Evolutionary conservation across 192 early-diverging fungal genomes (phyloP).

Genomic region (Helicostylum pulchrum): DNA sequence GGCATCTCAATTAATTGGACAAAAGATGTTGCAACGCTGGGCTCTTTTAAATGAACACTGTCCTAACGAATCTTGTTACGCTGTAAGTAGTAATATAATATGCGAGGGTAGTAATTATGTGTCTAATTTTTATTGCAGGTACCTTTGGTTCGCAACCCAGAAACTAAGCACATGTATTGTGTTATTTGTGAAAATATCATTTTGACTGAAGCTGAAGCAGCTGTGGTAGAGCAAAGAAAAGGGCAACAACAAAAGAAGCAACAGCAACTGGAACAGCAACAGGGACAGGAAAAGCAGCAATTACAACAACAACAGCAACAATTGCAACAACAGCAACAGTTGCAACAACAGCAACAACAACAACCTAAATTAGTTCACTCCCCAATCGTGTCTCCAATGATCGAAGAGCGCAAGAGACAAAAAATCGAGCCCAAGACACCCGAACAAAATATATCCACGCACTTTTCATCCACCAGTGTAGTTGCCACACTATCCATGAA

Average conservation of each 20-base stretch:
- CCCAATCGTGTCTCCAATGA: background rate
- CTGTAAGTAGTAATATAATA: constrained; percentile 31
- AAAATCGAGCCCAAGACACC: background rate
- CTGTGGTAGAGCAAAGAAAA: background rate
- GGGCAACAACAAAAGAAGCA: background rate
- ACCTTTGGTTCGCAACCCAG: constrained; percentile 31
- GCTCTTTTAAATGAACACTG: constrained; percentile 56
- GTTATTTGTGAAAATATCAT: constrained; percentile 35
- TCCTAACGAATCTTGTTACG: constrained; percentile 46
- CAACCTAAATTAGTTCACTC: background rate
- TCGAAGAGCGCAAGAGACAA: constrained; percentile 8
- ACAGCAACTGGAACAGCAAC: background rate
- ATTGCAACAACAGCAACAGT: background rate
- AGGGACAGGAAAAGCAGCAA: background rate
- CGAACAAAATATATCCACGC: background rate
- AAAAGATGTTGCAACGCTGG: constrained; percentile 57
- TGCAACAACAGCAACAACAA: too few relatives aligned
- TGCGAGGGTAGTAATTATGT: background rate
- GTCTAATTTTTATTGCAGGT: constrained; percentile 9
- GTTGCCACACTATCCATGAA: constrained; percentile 6
- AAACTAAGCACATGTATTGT: constrained; percentile 26
- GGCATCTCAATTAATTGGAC: constrained; percentile 51
- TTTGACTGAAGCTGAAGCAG: constrained; percentile 5
- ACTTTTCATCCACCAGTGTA: background rate
- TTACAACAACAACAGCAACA: background rate